Base-by-base conservation (phyloP, 202 grass and related monocot species). In the Miscanthus sacchariflorus region DNA sequence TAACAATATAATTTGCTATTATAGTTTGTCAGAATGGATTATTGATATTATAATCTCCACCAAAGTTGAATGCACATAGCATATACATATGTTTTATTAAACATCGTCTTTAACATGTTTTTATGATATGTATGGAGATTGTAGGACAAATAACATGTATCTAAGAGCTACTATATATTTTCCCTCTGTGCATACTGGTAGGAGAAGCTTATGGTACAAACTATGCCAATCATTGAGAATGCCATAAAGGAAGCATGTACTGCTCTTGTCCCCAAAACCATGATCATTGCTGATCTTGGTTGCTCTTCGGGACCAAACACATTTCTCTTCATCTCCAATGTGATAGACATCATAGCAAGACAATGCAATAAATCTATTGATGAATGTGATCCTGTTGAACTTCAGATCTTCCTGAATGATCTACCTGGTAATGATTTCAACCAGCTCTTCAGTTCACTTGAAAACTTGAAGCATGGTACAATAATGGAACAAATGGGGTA, bases 351-450 rank as follows among this genome's bases (percentile, higher is more conserved):
- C 0, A 79, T 84, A 23, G 13, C 6, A 11, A 0, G 21, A 7
- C n/a, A 68, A 2, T 40, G 50, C 68, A 40, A 5, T 19, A 12
- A 77, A 71, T 1, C 5, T 40, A 19, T 4, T 14, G 13, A 5
- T 14, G 14, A 40, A 13, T 21, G 7, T 21, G 17, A 40, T 11
- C 35, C 35, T 71, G 4, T 71, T 0, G 65, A 82, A 70, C 78
- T 87, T 38, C 48, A 78, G 9, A 52, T 91, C 50, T 92, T 92
- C 86, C 76, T 92, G 6, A 92, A 92, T 18, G 86, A 92, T 13
- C 82, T 89, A 19, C 70, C 54, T 5, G 59, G 70, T 17, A 89
- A 73, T 19, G 87, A 89, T 23, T 89, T 89, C 56, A 89, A 89
- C 44, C 54, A 79, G 13, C 50, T 89, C 3, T 89, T 89, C 12